A percentile compares a stretch with the other conserved stretches of the same genome.
Conservation (phyloP, 192 early-diverging fungal genomes). For the Podila minutissima region DNA sequence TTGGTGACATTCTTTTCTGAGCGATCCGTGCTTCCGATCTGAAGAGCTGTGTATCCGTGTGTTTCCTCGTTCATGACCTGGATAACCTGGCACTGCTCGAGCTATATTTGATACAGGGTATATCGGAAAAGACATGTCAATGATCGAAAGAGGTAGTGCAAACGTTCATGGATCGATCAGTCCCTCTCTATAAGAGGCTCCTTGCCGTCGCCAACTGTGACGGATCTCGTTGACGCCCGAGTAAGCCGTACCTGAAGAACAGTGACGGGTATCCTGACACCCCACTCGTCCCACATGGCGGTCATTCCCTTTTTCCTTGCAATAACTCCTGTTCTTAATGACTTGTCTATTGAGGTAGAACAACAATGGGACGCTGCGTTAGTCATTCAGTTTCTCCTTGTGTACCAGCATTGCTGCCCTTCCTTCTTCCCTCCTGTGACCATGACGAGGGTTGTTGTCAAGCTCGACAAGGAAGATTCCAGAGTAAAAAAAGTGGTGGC, state of each 20-base stretch:
- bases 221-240: neutral
- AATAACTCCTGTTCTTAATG: constrained; percentile 81
- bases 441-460: too few species aligned
- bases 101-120: constrained; percentile 46
- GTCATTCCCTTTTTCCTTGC: constrained; percentile 97
- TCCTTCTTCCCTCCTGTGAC: too few species aligned
- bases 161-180: constrained; percentile 4
- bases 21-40: constrained; percentile 73
- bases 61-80: constrained; percentile 63
- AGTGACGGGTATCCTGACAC: constrained; percentile 89
- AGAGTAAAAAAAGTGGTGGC: neutral
- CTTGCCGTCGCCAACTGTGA: too few species aligned
- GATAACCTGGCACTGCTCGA: constrained; percentile 76
- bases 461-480: neutral
- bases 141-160: neutral
- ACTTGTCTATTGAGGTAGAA: constrained; percentile 42
- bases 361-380: neutral
- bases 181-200: neutral
- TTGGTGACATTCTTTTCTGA: constrained; percentile 72
- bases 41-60: constrained; percentile 67
- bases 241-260: constrained; percentile 73
- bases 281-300: constrained; percentile 94
- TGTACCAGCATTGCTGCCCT: too few species aligned
- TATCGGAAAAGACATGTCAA: too few species aligned
- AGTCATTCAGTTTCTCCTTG: neutral